Base-by-base conservation (phyloP, 2,329 filamentous ascomycete species). In the Paecilomyces sp. region DNA sequence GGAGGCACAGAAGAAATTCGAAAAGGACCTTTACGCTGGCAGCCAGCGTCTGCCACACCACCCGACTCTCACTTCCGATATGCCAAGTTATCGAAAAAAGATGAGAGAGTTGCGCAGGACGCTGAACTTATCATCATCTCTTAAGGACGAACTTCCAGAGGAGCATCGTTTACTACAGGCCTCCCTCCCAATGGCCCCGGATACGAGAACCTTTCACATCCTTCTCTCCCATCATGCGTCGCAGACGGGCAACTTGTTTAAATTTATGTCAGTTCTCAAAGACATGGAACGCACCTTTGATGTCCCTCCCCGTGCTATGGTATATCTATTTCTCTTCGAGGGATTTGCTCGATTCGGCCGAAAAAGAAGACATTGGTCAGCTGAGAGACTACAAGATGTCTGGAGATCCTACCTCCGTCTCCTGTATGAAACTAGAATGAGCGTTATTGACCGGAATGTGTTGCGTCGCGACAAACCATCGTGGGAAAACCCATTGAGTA, bases 261-360 rank as follows among this genome's bases (percentile, higher is more conserved):
- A 85, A 63, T 85, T 95, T 12, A 84, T 85, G 11, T 82, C 85
- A 55, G 84, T 91, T 53, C 77, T 99, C 24, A 83, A 85, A 54
- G 93, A 97, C 71, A 96, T 97, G 91, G 74, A 78, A 58, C 85
- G 84, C 59, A 76, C 78, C 41, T 86, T 87, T 64, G 77, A 82
- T 2, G 80, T 96, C 3, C 84, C 86, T 0, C 77, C 93, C 15
- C 86, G 93, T 62, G 89, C 88, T 5, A 83, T 88, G 60, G 83
- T 96, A 25, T 97, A 93, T 68, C 79, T 94, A 41, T 82, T 88
- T 7, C 79, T 97, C 3, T 90, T 97, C 76, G 88, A 91, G 67
- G 92, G 90, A 0, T 99, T 97, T 70, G 81, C 83, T 33, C 73
- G 78, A 2, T 88, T 96, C 68, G 93, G 92, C 11, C 86, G 82